These are phyloP conservation scores for Ceratocystiopsis brevicomis DNA, from an alignment of 2,329 filamentous ascomycete genomes.

Conservation along the genomic window DNA sequence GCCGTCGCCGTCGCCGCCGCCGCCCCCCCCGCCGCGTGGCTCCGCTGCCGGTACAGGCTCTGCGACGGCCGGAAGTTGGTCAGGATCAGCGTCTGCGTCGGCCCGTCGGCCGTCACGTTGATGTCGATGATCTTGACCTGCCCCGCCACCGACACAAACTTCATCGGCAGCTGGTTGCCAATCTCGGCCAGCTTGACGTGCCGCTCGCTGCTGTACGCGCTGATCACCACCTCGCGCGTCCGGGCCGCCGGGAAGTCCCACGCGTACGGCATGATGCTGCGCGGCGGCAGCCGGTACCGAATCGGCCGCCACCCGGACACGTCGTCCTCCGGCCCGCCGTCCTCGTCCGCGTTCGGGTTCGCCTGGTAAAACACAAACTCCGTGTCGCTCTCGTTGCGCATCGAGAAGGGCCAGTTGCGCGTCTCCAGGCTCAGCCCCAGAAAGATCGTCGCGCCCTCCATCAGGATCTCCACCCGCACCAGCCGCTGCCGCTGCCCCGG, in stretches of 20 bases:
- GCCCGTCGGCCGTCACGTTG: conserved; percentile 86
- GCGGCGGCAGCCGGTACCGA: conserved; percentile 72
- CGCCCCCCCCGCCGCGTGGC: conserved; percentile 10
- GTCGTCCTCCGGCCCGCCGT: conserved; percentile 38
- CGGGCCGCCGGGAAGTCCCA: conserved; percentile 99
- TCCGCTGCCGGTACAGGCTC: conserved; percentile 55
- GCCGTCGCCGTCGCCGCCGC: not conserved
- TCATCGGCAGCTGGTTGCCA: conserved; percentile 88
- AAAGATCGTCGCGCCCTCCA: conserved; percentile 90
- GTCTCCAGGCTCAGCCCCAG: conserved; percentile 76
- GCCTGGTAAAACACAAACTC: conserved; percentile 96
- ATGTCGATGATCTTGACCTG: conserved; percentile 84
- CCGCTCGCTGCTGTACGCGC: conserved; percentile 58
- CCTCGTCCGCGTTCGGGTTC: conserved; percentile 81
- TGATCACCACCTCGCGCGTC: conserved; percentile 78
- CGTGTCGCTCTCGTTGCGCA: conserved; percentile 93
- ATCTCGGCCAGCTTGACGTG: conserved; percentile 94
- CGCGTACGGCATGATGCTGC: conserved; percentile 98
- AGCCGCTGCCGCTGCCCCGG: conserved; percentile 76
- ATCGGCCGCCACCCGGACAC: conserved; percentile 81
- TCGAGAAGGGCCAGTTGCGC: conserved; percentile 95
- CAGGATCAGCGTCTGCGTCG: conserved; percentile 82
- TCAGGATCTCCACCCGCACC: conserved; percentile 69
- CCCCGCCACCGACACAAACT: conserved; percentile 49
- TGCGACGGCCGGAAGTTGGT: conserved; percentile 87